Base-by-base conservation (phyloP, 2,329 filamentous ascomycete species). In the Pyrenophora seminiperda region DNA sequence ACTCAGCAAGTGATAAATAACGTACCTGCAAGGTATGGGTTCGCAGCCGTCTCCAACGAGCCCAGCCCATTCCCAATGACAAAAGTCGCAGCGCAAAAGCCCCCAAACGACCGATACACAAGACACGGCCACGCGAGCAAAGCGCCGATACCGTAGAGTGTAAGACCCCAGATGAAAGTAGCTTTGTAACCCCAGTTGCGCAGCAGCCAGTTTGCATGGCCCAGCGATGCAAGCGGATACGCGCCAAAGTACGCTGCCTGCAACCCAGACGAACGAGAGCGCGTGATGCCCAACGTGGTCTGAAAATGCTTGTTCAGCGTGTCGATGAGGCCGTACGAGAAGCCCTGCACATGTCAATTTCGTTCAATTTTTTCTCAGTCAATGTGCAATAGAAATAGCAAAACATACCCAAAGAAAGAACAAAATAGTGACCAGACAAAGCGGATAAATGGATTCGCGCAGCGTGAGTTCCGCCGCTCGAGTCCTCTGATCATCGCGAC, bases 381-480 rank as follows among this genome's bases (percentile, higher is more conserved):
- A 9, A 15, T 7, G 17, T 20, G 11, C 5, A 27, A 22, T 6
- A 18, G 6, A 20, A 36, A 18, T 7, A 14, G 7, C n/a, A 30
- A 18, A 5, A 24, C 34, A 32, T 67, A 77, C 81, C 83, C 83
- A 86, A 17, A 87, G 77, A 67, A 87, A 86, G 74, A 86, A 87
- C 1, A 87, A 72, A 39, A 85, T 75, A 0, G 83, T 87, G 42
- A 90, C 87, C 4, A 91, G 78, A 46, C 77, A 76, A 37, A 90
- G 79, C 3, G 87, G 88, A 59, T 82, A 81, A 44, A 90, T 77
- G 10, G 86, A 90, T 63, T 88, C 79, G 43, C 84, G 77, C 22
- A 89, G 68, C 0, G 85, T 89, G 54, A 90, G 75, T 68, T 88
- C 79, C n/a, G 81, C 77, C 15, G 81, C 81, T 17, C 73, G 77